Evolutionary conservation across 805 yeast genomes (phyloP), one percentile per base, ranked within the genome.

Genomic region (Novakomyces olei): DNA sequence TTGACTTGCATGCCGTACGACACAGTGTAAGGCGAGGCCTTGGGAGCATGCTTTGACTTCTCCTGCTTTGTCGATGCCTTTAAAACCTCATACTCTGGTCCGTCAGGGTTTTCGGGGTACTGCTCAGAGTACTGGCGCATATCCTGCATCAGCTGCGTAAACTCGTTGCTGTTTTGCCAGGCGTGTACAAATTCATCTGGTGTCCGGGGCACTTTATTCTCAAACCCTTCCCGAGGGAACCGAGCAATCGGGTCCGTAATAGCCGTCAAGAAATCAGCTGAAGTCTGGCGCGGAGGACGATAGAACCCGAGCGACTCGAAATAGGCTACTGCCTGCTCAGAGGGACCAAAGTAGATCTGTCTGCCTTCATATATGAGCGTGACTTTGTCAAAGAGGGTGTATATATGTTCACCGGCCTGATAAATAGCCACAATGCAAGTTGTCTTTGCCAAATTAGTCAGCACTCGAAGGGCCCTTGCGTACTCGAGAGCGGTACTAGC

Each of bases 401-500:
- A 73, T 35, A 72, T 69, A 41, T 69, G 68, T 46, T 71, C 73
- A 23, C 72, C 65, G 37, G 75, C 73, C 50, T 71, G 78, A 48
- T 69, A 69, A 32, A 74, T 68, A 19, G 85, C 76, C 32, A 74
- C 71, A 29, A 71, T 58, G 1, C 77, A 69, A 4, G 74, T 58
- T 9, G 65, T 55, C 16, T 61, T 57, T 36, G 63, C 49, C 32
- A 71, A 52, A 23, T 58, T 52, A 3, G 80, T 72, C n/a, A 67
- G 55, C 2, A 69, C 62, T 43, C 75, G 69, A 38, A 77, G 58
- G 15, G 79, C 72, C 39, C 67, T 59, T 26, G 74, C 60, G 44
- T 69, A 77, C 47, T 75, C 83, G 40, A 73, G 58, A 3, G 92
- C 91, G 27, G 88, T 76, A 7, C 88, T 75, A 3, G 88, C 64